Conservation (phyloP, 768 basidiomycete genomes). For the Chlorophyllum brunneum region DNA sequence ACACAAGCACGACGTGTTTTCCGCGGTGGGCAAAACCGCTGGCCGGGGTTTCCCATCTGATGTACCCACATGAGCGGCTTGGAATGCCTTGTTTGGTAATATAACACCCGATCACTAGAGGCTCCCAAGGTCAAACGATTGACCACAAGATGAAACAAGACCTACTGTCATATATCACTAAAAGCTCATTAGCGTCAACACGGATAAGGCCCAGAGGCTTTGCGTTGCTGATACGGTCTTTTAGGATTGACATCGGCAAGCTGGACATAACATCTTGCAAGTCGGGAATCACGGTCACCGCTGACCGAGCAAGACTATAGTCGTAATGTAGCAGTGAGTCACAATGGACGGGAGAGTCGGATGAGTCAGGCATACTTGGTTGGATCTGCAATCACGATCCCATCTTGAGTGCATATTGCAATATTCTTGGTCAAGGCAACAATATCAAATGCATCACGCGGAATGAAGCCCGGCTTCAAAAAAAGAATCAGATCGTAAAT, state of each 20-base stretch:
- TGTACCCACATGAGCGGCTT: conserved; percentile 53
- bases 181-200: conserved; percentile 47
- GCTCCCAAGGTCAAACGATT: conserved; percentile 3
- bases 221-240: conserved; percentile 49
- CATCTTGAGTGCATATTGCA: conserved; percentile 60
- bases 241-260: conserved; percentile 46
- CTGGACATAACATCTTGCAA: conserved; percentile 38
- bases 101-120: conserved; percentile 69
- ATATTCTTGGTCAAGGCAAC: conserved; percentile 58
- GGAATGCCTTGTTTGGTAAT: conserved; percentile 69
- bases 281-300: conserved; percentile 55
- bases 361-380: conserved; percentile 46
- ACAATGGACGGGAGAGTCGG: neutral
- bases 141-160: conserved; percentile 2
- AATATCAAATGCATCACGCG: conserved; percentile 65
- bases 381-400: conserved; percentile 65
- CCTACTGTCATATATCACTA: conserved; percentile 76
- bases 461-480: conserved; percentile 59
- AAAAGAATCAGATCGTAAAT: neutral
- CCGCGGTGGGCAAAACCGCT: conserved; percentile 57
- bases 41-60: conserved; percentile 78
- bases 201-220: conserved; percentile 69
- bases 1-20: conserved; percentile 68
- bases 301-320: conserved; percentile 36
- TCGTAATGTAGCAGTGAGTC: neutral